These are phyloP conservation scores for Quercus mongolica DNA, from an alignment of 306 rosid genomes.

Conservation along the genomic window DNA sequence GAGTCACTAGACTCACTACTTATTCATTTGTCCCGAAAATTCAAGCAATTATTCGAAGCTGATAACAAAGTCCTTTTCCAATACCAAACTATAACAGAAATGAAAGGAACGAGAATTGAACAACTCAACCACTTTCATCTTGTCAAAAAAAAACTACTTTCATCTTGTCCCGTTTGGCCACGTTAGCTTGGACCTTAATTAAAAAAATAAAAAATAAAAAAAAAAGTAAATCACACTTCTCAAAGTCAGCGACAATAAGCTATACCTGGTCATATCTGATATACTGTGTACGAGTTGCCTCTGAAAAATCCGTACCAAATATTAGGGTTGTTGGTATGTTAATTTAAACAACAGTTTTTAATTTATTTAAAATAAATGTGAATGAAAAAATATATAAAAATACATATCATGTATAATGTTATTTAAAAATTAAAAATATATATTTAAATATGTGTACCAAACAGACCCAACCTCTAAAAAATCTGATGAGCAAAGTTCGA, in stretches of 20 bases:
- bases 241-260: too few relatives aligned
- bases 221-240: not conserved
- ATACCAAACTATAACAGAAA: not conserved
- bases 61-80: not conserved
- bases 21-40: not conserved
- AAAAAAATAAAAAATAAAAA: too few relatives aligned
- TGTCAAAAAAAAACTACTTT: not conserved
- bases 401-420: fast-evolving
- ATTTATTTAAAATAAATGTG: fast-evolving
- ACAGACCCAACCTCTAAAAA: fast-evolving
- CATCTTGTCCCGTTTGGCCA: not conserved
- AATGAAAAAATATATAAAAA: too few relatives aligned
- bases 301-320: too few relatives aligned
- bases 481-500: too few relatives aligned
- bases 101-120: not conserved
- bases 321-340: fast-evolving
- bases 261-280: too few relatives aligned
- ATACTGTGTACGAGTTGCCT: too few relatives aligned
- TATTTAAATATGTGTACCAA: fast-evolving
- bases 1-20: not conserved
- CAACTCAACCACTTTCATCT: not conserved
- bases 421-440: too few relatives aligned
- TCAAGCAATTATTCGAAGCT: not conserved
- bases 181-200: not conserved
- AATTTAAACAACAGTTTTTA: fast-evolving